These are phyloP conservation scores for Penicillium hordei DNA, from an alignment of 2,329 filamentous ascomycete genomes.

Conservation along the genomic window DNA sequence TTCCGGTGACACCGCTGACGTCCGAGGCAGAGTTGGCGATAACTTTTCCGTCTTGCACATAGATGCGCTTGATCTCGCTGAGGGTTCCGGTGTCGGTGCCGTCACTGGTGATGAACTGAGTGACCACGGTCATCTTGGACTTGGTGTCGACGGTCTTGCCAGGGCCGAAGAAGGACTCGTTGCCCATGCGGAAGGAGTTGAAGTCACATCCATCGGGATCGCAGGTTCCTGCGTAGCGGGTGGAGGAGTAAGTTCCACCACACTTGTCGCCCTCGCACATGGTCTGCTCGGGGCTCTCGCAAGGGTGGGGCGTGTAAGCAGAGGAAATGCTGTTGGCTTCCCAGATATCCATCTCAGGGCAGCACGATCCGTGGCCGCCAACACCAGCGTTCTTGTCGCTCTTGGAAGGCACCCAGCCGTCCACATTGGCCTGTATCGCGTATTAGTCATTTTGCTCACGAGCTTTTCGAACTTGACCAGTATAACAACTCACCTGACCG, in stretches of 20 bases:
- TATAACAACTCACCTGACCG: slow-evolving; percentile 29
- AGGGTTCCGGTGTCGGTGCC: slow-evolving; percentile 55
- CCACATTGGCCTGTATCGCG: slow-evolving; percentile 50
- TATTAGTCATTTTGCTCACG: background rate
- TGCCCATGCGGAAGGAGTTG: slow-evolving; percentile 67
- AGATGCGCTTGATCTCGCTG: slow-evolving; percentile 63
- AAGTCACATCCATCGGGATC: slow-evolving; percentile 71
- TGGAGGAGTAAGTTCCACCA: slow-evolving; percentile 53
- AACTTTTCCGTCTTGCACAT: slow-evolving; percentile 62
- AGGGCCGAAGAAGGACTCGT: slow-evolving; percentile 62
- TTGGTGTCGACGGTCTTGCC: slow-evolving; percentile 60
- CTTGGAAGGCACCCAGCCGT: slow-evolving; percentile 52
- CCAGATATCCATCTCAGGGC: slow-evolving; percentile 69
- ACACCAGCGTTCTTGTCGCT: slow-evolving; percentile 57
- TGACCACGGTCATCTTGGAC: slow-evolving; percentile 64
- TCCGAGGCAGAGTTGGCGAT: slow-evolving; percentile 56
- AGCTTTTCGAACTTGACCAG: background rate
- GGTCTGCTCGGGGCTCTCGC: slow-evolving; percentile 51
- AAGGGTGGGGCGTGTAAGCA: slow-evolving; percentile 66
- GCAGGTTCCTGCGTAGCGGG: slow-evolving; percentile 63
- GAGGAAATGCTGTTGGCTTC: slow-evolving; percentile 67
- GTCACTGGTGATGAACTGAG: slow-evolving; percentile 61
- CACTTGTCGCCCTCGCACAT: slow-evolving; percentile 55
- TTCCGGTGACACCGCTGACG: slow-evolving; percentile 50
- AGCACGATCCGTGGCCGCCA: slow-evolving; percentile 61